Percentiles rank a stretch among this genome's conserved stretches.
Conservation (phyloP, 805 yeast species). For the Tetrapisispora pingtungensis region DNA sequence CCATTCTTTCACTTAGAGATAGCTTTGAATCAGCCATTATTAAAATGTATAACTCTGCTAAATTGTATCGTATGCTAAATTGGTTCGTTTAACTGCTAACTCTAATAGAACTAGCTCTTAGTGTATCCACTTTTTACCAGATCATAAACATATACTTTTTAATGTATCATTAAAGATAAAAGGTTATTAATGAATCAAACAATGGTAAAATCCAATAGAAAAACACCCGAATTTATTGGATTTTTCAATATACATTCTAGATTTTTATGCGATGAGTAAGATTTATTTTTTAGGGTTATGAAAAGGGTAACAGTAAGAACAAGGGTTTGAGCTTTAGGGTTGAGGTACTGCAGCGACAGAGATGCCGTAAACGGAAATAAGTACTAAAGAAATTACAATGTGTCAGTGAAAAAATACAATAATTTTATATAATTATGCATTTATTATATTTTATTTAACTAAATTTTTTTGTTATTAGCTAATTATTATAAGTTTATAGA, state of each 20-base stretch:
- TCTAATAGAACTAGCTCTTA: too few relatives aligned
- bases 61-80: too few relatives aligned
- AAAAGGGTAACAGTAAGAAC: too few relatives aligned
- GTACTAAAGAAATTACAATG: too few relatives aligned
- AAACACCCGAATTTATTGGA: background rate
- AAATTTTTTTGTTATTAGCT: too few relatives aligned
- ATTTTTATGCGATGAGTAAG: background rate
- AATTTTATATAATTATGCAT: too few relatives aligned
- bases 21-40: conserved; percentile 5
- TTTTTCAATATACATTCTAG: background rate
- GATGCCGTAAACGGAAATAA: background rate
- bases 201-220: background rate
- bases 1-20: conserved; percentile 49
- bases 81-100: too few relatives aligned
- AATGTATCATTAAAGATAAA: background rate
- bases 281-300: too few relatives aligned
- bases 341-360: background rate
- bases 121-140: too few relatives aligned
- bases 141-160: too few relatives aligned
- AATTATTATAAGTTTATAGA: too few relatives aligned
- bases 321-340: background rate
- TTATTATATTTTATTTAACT: too few relatives aligned
- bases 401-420: background rate
- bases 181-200: background rate
- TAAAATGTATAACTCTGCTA: background rate